Base-by-base conservation (phyloP, 2,329 filamentous ascomycete genomes). In the Aspergillus nomiae region DNA sequence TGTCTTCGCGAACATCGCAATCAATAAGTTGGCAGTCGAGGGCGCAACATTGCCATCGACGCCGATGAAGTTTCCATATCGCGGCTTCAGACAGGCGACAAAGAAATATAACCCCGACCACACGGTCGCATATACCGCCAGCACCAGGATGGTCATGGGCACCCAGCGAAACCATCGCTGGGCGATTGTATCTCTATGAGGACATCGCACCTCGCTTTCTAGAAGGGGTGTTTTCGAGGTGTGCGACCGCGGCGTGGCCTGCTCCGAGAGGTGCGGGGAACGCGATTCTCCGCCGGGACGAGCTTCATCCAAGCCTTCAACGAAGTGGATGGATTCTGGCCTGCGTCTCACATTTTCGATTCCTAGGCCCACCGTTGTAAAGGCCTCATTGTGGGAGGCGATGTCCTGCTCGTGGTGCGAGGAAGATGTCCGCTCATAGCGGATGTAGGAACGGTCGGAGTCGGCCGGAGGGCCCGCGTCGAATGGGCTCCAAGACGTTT, bases 1-100 rank as follows among this genome's bases (percentile, higher is more conserved):
- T 0, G 89, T 86, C 76, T 94, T 94, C 9, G 91, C 90, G 41
- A 92, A 79, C 2, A 92, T 76, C 0, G 90, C 85, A n/a, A 87
- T 88, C 0, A 94, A 71, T 1, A 91, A 77, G 0, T 87, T 88
- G 0, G 91, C 91, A 1, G 87, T 89, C 0, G 87, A 84, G 0
- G 89, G 87, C 0, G 81, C 80, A 19, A 94, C 69, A 0, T 73
- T 70, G 9, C 84, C 82, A 14, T 66, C 50, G 8, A 46, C 50
- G 4, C 83, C 82, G 55, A 92, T 88, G 2, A 69, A 72, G 19
- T 80, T 79, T 1, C 88, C 88, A 77, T 88, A 92, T 62, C 84
- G 79, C 0, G 89, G 89, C 60, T 86, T 86, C 0, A 80, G 70
- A 8, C 90, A 76, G 0, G 89, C 87, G 7, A 89, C 81, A 2